These are phyloP conservation scores for Umbellularia californica DNA, from an alignment of 164 flowering plant species.

Conservation along the genomic window DNA sequence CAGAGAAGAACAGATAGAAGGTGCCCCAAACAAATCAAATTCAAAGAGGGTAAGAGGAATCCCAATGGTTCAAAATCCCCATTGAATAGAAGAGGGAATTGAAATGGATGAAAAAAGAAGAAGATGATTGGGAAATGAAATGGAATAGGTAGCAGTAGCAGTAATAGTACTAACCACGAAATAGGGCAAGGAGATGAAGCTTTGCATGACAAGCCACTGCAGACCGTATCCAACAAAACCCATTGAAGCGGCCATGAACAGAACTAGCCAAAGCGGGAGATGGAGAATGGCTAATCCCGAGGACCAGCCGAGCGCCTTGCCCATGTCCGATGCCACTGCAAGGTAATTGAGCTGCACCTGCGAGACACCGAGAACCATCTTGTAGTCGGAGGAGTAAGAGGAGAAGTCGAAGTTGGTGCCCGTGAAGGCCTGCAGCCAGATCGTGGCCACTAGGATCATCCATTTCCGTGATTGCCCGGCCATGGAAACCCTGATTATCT, in stretches of 20 bases:
- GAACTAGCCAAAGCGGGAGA: conserved; percentile 57
- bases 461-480: conserved; percentile 79
- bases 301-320: conserved; percentile 90
- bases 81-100: too few relatives aligned
- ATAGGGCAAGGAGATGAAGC: conserved; percentile 65
- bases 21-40: neutral
- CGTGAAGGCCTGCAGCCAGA: conserved; percentile 95
- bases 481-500: conserved; percentile 19
- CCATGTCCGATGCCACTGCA: conserved; percentile 89
- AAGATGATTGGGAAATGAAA: neutral
- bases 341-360: conserved; percentile 86
- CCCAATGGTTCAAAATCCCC: too few relatives aligned
- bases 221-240: conserved; percentile 74
- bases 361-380: conserved; percentile 66
- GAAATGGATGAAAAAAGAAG: neutral
- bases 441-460: conserved; percentile 85
- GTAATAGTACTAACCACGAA: conserved; percentile 42
- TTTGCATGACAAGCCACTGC: conserved; percentile 75
- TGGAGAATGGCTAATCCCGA: conserved; percentile 76
- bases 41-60: neutral
- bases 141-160: neutral
- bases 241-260: conserved; percentile 72
- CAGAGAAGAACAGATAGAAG: neutral
- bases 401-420: conserved; percentile 98
- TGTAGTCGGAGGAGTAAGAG: conserved; percentile 68